Conservation (phyloP, 2,329 filamentous ascomycete species). For the Botrytis fabae region DNA sequence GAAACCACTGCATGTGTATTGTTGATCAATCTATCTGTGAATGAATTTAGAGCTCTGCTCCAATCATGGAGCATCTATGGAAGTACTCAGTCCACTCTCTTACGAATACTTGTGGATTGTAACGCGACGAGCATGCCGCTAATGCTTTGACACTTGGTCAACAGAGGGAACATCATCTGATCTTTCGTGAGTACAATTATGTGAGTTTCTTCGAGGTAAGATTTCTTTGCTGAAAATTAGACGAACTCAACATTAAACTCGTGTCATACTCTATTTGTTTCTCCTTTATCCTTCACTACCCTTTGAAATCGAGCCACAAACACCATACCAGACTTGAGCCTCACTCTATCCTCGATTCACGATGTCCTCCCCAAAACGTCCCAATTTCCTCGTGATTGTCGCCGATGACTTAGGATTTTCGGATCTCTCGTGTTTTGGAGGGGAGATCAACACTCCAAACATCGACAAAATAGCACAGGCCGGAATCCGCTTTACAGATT, state of each 20-base stretch:
- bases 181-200: not conserved
- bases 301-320: not conserved
- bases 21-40: not conserved
- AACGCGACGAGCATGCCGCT: not conserved
- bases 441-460: conserved; percentile 59
- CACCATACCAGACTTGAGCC: not conserved
- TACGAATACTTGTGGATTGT: not conserved
- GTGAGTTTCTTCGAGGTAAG: not conserved
- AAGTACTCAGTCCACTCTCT: not conserved
- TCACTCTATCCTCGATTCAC: not conserved
- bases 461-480: conserved; percentile 53
- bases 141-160: not conserved
- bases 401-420: conserved; percentile 41
- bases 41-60: not conserved
- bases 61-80: not conserved
- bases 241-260: not conserved
- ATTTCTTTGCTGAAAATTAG: not conserved
- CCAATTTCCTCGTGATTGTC: conserved; percentile 50
- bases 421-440: conserved; percentile 53
- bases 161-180: not conserved
- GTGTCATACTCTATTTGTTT: not conserved
- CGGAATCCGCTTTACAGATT: conserved; percentile 57
- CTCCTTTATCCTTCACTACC: not conserved
- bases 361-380: conserved; percentile 22
- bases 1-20: not conserved